Evolutionary conservation across 805 yeast species (phyloP), one percentile per base, ranked within the genome.

Genomic region (Lachancea cidri): DNA sequence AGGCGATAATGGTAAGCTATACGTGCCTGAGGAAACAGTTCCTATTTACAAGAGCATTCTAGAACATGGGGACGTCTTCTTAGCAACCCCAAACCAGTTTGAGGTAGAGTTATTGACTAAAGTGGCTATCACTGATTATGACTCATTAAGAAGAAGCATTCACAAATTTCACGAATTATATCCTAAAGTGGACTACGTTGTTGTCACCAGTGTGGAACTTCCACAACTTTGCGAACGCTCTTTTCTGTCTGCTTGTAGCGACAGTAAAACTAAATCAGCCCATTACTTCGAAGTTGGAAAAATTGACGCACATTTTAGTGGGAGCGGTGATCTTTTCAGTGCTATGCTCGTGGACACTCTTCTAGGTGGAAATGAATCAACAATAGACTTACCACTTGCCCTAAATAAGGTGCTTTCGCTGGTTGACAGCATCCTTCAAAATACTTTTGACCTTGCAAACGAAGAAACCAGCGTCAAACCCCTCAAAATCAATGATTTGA

Each of bases 1-100:
- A 58, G 98, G 98, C 9, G 98, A 91, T 57, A 82, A 86, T 52
- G 96, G 96, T 1, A 72, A 68, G 43, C 62, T 88, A 3, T 91
- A 91, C 58, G 96, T 91, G 1, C 72, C 72, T 43, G 73, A 71
- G 40, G 72, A 66, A 9, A 71, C 81, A 18, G 66, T 82, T 0
- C 76, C 76, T 0, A 59, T 71, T 2, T 82, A 81, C 54, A 66
- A 68, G 49, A 46, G 66, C 9, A 62, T 81, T n/a, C 56, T 83
- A 27, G 40, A 43, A 9, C 55, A 63, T 4, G 74, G 73, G 2
- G 43, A 50, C 16, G 72, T 83, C 1, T 67, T 69, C 32, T 51
- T 82, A 29, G 72, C 76, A 2, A 79, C 88, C 0, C 91, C 93
- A 1, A 84, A 84, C 55, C 89, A 83, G 53, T 77, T 83, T 57